Conservation (phyloP, 1,284 basidiomycete species). For the Heliocybe sulcata region DNA sequence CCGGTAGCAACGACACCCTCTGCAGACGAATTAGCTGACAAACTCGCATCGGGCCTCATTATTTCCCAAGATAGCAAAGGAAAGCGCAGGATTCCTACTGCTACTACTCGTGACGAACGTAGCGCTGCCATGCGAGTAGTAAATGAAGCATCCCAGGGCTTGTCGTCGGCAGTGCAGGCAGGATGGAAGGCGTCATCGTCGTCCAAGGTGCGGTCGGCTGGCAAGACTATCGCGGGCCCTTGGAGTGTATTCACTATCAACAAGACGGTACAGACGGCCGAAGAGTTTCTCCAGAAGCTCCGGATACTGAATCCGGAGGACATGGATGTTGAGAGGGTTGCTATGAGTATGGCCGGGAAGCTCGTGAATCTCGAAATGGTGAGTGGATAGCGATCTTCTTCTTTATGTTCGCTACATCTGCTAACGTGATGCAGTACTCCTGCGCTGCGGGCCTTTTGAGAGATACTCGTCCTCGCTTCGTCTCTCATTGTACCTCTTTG, state of each 20-base stretch:
- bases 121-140: constrained; percentile 47
- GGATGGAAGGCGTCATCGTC: constrained; percentile 42
- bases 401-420: no score
- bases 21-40: constrained; percentile 4
- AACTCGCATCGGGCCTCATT: constrained; percentile 5
- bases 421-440: constrained; percentile 34
- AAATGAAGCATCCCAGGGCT: constrained; percentile 50
- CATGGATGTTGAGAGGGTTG: constrained; percentile 68
- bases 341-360: constrained; percentile 56
- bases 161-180: constrained; percentile 43
- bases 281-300: constrained; percentile 34
- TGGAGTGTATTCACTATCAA: constrained; percentile 12
- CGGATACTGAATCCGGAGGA: constrained; percentile 37
- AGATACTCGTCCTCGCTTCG: constrained; percentile 38
- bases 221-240: constrained; percentile 16
- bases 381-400: no score
- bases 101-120: constrained; percentile 16
- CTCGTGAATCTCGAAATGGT: constrained; percentile 61
- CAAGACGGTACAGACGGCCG: constrained; percentile 18
- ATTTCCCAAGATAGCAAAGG: constrained; percentile 9
- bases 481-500: constrained; percentile 19
- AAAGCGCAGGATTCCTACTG: neutral
- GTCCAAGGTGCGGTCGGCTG: constrained; percentile 1
- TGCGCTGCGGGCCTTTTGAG: constrained; percentile 34
- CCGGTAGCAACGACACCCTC: neutral